Evolutionary conservation across 2,329 filamentous ascomycete species (phyloP).

Genomic region (Colletotrichum salicis): DNA sequence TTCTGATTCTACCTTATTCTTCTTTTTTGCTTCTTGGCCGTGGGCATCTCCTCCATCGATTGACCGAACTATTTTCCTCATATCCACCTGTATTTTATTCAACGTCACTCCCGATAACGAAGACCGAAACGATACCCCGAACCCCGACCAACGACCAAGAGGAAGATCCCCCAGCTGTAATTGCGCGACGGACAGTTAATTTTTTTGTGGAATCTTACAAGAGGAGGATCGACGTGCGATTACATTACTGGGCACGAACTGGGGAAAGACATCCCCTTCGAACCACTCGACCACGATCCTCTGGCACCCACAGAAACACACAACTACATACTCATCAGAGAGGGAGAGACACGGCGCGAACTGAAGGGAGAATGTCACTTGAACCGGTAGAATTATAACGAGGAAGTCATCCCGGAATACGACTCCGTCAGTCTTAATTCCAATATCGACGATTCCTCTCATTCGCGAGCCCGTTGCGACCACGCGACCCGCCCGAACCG

Average conservation of each 20-base stretch:
- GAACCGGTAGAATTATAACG: neutral
- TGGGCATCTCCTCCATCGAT: neutral
- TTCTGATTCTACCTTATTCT: neutral
- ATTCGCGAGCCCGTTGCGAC: neutral
- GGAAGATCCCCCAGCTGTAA: neutral
- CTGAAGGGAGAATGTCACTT: neutral
- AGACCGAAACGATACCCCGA: neutral
- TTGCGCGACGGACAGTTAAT: slow-evolving; percentile 4
- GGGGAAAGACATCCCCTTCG: neutral
- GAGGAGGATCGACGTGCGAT: slow-evolving; percentile 28
- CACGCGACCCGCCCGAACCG: slow-evolving; percentile 5
- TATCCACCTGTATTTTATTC: neutral
- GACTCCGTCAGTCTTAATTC: too few relatives aligned
- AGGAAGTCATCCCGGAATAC: slow-evolving; percentile 4
- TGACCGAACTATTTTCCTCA: neutral
- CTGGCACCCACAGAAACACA: neutral
- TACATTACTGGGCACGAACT: slow-evolving; percentile 7
- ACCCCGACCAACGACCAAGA: neutral
- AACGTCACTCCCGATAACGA: neutral
- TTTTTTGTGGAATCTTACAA: slow-evolving; percentile 26
- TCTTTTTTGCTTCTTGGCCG: neutral
- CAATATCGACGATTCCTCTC: neutral
- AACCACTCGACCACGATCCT: neutral
- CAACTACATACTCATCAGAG: neutral
- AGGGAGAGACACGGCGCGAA: neutral